Evolutionary conservation across 495 filamentous ascomycete species (phyloP).

Genomic region (Geopyxis carbonaria): DNA sequence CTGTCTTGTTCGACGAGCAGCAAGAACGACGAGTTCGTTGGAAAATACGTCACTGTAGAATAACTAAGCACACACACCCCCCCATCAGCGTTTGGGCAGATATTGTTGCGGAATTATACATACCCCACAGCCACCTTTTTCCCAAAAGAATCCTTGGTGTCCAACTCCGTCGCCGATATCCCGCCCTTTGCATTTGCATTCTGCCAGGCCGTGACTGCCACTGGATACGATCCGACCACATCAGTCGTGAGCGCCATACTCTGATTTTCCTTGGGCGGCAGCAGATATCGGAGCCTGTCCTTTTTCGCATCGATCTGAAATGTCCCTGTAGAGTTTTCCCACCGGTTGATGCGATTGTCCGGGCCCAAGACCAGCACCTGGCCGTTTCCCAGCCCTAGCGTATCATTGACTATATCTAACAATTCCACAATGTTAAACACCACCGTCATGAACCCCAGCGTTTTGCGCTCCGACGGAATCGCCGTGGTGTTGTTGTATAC

Average conservation of each 20-base stretch:
- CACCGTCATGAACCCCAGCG: slow-evolving; percentile 40
- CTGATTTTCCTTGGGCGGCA: background rate
- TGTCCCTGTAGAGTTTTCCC: slow-evolving; percentile 9
- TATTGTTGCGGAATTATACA: slow-evolving; percentile 1
- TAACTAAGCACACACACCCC: background rate
- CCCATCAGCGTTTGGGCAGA: background rate
- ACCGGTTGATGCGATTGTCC: slow-evolving; percentile 33
- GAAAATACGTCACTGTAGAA: slow-evolving; percentile 1
- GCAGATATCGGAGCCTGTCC: slow-evolving; percentile 1
- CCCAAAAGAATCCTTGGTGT: slow-evolving; percentile 3
- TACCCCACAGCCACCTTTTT: slow-evolving; percentile 1
- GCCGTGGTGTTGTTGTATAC: slow-evolving; percentile 44
- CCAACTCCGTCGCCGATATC: background rate
- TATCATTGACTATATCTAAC: slow-evolving; percentile 36
- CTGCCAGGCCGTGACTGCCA: background rate
- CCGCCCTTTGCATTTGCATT: slow-evolving; percentile 1
- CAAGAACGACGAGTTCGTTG: slow-evolving; percentile 50
- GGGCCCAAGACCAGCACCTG: slow-evolving; percentile 43
- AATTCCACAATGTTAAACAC: slow-evolving; percentile 38
- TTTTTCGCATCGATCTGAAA: background rate
- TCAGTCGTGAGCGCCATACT: background rate
- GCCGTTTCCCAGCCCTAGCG: slow-evolving; percentile 38
- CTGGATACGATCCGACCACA: background rate
- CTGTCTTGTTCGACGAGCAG: slow-evolving; percentile 61
- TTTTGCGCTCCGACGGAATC: slow-evolving; percentile 19